These are phyloP conservation scores for Auricularia auricula-judae DNA, from an alignment of 768 basidiomycete genomes.

Conservation along the genomic window DNA sequence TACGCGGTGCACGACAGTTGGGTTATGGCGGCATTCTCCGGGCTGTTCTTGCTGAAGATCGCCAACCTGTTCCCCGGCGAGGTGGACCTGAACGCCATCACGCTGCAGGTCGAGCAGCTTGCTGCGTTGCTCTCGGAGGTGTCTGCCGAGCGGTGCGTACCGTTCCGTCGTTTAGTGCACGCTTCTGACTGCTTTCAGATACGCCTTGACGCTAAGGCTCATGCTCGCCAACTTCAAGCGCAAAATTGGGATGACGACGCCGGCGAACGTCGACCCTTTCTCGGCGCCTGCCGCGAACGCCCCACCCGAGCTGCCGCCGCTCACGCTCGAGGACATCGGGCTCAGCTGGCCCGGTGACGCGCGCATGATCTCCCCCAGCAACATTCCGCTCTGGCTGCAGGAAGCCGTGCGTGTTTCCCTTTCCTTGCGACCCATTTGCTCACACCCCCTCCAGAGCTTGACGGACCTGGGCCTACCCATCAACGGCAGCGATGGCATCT, in stretches of 20 bases:
- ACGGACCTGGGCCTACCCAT: conserved; percentile 85
- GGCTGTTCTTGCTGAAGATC: conserved; percentile 88
- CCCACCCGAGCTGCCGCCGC: conserved; percentile 39
- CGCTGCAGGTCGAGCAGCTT: conserved; percentile 79
- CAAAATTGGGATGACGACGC: conserved; percentile 55
- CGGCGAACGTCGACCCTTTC: conserved; percentile 32
- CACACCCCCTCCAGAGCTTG: conserved; percentile 44
- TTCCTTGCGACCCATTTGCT: not conserved
- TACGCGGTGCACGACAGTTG: conserved; percentile 91
- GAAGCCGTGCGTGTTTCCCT: conserved; percentile 43
- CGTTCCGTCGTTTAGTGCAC: not conserved
- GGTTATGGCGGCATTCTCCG: conserved; percentile 85
- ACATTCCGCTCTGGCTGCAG: conserved; percentile 86
- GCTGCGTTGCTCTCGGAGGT: conserved; percentile 86
- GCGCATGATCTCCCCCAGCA: conserved; percentile 46
- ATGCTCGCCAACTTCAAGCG: conserved; percentile 89
- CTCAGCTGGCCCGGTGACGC: conserved; percentile 50
- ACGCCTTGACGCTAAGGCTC: conserved; percentile 82
- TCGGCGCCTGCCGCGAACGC: conserved; percentile 35
- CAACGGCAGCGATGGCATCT: conserved; percentile 86
- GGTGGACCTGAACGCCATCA: conserved; percentile 66
- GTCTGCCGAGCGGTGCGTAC: conserved; percentile 70
- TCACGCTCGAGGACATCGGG: conserved; percentile 80
- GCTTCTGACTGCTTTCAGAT: conserved; percentile 30
- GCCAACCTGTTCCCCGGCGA: conserved; percentile 85